Percentiles rank a stretch among this genome's conserved stretches.
Conservation (phyloP, 352 stramenopile species). For the Globisporangium polare region DNA sequence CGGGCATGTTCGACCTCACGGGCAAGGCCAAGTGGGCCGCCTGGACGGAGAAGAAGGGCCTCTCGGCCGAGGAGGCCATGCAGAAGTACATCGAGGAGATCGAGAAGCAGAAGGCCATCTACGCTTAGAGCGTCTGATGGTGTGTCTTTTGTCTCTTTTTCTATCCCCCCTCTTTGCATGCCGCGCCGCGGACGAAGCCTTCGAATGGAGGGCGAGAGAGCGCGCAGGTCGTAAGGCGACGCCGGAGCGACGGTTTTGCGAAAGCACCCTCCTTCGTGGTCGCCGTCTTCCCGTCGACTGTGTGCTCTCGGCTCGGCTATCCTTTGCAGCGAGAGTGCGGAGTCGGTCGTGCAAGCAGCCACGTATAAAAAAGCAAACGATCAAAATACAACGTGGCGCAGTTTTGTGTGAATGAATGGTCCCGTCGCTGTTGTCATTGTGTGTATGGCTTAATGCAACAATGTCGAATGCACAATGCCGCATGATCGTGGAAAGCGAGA, state of each 20-base stretch:
- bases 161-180: not conserved
- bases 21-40: constrained; percentile 89
- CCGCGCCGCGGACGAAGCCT: not conserved
- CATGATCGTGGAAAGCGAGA: no score
- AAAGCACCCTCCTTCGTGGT: not conserved
- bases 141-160: not conserved
- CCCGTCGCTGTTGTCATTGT: not conserved
- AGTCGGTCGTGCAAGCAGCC: not conserved
- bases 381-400: not conserved
- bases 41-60: constrained; percentile 82
- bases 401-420: not conserved
- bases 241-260: not conserved
- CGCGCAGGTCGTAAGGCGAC: not conserved
- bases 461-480: no score
- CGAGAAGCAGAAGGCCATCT: constrained; percentile 77
- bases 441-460: not conserved
- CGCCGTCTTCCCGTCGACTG: not conserved
- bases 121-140: constrained; percentile 44
- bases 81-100: constrained; percentile 85
- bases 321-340: not conserved
- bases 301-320: not conserved
- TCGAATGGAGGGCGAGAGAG: not conserved
- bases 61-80: constrained; percentile 85
- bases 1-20: constrained; percentile 85
- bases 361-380: not conserved